Percentiles rank a stretch among this genome's conserved stretches.
Evolutionary conservation across 108 stramenopile species (phyloP).

Genomic region (Nitzschia palea): DNA sequence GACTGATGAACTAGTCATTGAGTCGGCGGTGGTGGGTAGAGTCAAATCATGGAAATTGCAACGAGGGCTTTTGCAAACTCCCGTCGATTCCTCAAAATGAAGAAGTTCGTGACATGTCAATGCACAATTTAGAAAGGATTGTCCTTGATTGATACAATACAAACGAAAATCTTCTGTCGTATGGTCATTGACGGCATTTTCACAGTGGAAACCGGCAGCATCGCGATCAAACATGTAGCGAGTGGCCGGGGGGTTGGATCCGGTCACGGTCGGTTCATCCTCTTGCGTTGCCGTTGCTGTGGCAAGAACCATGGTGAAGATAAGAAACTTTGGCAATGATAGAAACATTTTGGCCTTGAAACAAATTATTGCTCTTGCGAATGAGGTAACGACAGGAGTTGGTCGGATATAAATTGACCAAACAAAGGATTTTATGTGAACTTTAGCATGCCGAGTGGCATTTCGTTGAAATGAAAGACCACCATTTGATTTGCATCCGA

Average conservation of each 20-base stretch:
- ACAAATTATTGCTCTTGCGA: no score
- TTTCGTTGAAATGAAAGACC: no score
- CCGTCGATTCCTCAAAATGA: neutral
- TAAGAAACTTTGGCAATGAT: no score
- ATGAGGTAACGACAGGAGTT: no score
- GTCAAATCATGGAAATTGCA: neutral
- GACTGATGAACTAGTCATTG: neutral
- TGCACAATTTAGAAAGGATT: conserved; percentile 1
- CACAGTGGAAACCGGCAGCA: neutral
- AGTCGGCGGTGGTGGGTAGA: neutral
- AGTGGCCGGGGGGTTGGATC: neutral
- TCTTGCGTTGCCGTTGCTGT: neutral
- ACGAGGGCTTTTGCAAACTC: neutral
- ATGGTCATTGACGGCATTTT: neutral
- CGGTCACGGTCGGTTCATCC: neutral
- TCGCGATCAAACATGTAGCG: conserved; percentile 2
- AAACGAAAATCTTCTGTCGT: conserved; percentile 6
- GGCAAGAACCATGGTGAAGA: neutral
- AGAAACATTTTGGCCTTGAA: no score
- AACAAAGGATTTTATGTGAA: no score
- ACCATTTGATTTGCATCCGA: no score
- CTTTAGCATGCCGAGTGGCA: no score
- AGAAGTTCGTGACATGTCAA: neutral
- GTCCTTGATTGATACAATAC: conserved; percentile 1
- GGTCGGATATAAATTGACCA: no score